Percentiles rank a stretch among this genome's conserved stretches.
Evolutionary conservation across 1,139 yeast genomes (phyloP).

Genomic region (Kodamaea sp.): DNA sequence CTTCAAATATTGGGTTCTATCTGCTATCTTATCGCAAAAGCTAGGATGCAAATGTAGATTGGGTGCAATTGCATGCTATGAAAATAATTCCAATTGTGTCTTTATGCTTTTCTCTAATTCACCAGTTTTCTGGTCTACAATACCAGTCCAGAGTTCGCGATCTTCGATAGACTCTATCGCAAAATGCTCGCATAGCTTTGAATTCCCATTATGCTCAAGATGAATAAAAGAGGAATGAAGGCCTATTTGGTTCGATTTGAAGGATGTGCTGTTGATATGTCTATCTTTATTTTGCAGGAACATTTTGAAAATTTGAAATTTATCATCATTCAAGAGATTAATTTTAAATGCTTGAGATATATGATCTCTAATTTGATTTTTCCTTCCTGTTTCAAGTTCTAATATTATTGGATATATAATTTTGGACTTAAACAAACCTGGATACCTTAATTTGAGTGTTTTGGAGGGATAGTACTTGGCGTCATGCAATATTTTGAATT

Average conservation of each 20-base stretch:
- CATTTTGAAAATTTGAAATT: slow-evolving; percentile 18
- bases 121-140: slow-evolving; percentile 11
- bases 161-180: slow-evolving; percentile 15
- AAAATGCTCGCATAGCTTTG: slow-evolving; percentile 12
- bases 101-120: not conserved
- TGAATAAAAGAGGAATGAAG: slow-evolving; percentile 21
- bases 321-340: slow-evolving; percentile 24
- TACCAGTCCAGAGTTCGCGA: slow-evolving; percentile 19
- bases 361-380: slow-evolving; percentile 28
- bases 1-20: no score
- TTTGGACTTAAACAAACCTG: slow-evolving; percentile 12
- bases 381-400: slow-evolving; percentile 23
- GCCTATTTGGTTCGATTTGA: slow-evolving; percentile 22
- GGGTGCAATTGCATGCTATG: no score
- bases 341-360: slow-evolving; percentile 18
- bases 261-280: slow-evolving; percentile 15
- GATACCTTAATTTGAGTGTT: slow-evolving; percentile 9
- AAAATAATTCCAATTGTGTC: no score
- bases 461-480: slow-evolving; percentile 7
- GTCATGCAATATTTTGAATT: slow-evolving; percentile 15
- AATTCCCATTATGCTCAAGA: slow-evolving; percentile 6
- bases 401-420: slow-evolving; percentile 18
- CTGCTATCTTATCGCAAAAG: no score
- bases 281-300: slow-evolving; percentile 1
- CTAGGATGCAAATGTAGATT: no score